phyloP scores from a whole-genome alignment of 2,329 filamentous ascomycete species.

The Chaetomium globosum region DNA sequence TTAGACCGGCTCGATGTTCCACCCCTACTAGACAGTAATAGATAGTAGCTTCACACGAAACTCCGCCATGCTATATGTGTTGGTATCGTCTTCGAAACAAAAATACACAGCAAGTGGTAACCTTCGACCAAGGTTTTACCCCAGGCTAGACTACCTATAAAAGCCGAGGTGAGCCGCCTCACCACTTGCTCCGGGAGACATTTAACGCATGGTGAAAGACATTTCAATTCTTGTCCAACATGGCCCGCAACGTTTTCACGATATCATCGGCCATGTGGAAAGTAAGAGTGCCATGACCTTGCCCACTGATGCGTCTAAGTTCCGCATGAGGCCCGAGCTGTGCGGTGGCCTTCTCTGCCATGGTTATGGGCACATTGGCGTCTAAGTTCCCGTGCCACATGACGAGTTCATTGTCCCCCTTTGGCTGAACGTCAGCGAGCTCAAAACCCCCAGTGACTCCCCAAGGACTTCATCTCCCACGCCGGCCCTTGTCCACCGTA shows the following conservation, averaged over 20 bases:
- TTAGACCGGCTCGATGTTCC: constrained; percentile 2
- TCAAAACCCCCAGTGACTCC: constrained; percentile 20
- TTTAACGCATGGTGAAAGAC: background rate
- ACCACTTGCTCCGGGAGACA: background rate
- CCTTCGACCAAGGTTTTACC: too few relatives aligned
- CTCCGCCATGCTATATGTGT: too few relatives aligned
- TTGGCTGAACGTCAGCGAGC: constrained; percentile 7
- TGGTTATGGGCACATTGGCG: constrained; percentile 16
- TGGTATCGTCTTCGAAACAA: too few relatives aligned
- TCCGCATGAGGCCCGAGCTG: constrained; percentile 3
- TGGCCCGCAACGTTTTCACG: background rate
- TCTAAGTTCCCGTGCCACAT: constrained; percentile 23
- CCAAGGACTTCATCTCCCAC: constrained; percentile 22
- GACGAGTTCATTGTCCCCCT: background rate
- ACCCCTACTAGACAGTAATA: background rate
- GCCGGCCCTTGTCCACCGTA: constrained; percentile 16
- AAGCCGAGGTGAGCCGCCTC: too few relatives aligned
- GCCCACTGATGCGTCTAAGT: constrained; percentile 12
- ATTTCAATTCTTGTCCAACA: background rate
- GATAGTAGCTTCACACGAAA: background rate
- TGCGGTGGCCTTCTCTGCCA: constrained; percentile 14
- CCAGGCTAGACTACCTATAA: too few relatives aligned
- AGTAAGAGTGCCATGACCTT: constrained; percentile 20
- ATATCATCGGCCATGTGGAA: constrained; percentile 18
- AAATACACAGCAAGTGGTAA: too few relatives aligned